Conservation (phyloP, 306 rosid species). For the Acacia acuminata region DNA sequence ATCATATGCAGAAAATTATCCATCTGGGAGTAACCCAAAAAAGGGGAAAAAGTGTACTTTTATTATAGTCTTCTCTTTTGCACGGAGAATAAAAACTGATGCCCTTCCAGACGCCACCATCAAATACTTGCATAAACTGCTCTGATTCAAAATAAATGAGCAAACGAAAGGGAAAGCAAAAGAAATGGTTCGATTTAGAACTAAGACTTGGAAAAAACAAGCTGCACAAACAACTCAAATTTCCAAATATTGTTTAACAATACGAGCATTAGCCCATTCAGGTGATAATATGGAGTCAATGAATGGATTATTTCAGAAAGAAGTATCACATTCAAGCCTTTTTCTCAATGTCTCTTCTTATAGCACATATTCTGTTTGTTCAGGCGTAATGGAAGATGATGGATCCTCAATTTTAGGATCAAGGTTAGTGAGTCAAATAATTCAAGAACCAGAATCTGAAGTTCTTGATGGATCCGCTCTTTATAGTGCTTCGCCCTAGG, state of each 20-base stretch:
- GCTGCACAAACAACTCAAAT: neutral
- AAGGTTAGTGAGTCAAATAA: no score
- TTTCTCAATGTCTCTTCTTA: neutral
- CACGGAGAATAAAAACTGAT: slow-evolving; percentile 45
- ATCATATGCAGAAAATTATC: neutral
- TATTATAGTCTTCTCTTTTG: slow-evolving; percentile 12
- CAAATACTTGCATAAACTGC: slow-evolving; percentile 50
- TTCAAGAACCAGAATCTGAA: no score
- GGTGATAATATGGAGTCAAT: neutral
- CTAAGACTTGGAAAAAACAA: neutral
- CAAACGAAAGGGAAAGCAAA: slow-evolving; percentile 1
- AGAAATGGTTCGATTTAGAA: neutral
- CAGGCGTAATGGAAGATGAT: neutral
- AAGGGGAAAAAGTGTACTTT: neutral
- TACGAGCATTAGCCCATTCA: neutral
- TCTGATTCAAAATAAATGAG: slow-evolving; percentile 22
- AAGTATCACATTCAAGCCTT: neutral
- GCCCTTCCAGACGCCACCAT: slow-evolving; percentile 56
- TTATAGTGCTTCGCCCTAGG: no score
- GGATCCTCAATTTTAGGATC: no score
- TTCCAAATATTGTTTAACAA: neutral
- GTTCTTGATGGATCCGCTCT: no score
- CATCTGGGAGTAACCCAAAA: neutral
- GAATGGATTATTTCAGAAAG: no score
- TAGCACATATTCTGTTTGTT: neutral